Evolutionary conservation across 1,284 basidiomycete species (phyloP).

Genomic region (Fomes fomentarius): DNA sequence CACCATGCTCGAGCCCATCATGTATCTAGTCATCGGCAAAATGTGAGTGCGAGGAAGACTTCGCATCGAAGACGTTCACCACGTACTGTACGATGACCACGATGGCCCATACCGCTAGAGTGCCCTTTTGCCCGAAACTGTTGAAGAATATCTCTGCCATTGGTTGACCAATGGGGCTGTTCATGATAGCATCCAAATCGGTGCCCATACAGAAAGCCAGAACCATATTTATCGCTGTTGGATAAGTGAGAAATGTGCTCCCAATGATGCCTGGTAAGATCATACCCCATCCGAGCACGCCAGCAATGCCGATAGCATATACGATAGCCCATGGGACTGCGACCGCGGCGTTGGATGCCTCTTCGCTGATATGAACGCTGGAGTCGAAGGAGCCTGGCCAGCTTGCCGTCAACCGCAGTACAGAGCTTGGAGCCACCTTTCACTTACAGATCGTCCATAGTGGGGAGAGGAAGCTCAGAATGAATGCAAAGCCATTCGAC

Average conservation of each 20-base stretch:
- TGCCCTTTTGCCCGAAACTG: constrained; percentile 64
- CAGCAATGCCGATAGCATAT: constrained; percentile 57
- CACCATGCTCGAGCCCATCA: constrained; percentile 79
- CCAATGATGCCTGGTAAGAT: not conserved
- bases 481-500: constrained; percentile 74
- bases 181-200: constrained; percentile 57
- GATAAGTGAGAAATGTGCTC: not conserved
- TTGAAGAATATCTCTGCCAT: constrained; percentile 75
- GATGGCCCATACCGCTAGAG: constrained; percentile 65
- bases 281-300: constrained; percentile 72
- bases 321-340: constrained; percentile 80
- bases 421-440: not conserved
- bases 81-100: constrained; percentile 69
- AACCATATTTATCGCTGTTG: constrained; percentile 58
- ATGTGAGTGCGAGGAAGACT: not conserved
- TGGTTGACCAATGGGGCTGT: constrained; percentile 69
- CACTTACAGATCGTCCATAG: constrained; percentile 56
- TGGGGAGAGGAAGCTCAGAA: constrained; percentile 76
- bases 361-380: constrained; percentile 79
- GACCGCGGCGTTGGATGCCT: constrained; percentile 69
- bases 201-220: constrained; percentile 70
- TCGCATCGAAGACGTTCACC: not conserved
- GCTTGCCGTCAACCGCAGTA: not conserved
- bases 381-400: constrained; percentile 55
- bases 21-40: constrained; percentile 49